Evolutionary conservation across 2,329 filamentous ascomycete species (phyloP), one percentile per base, ranked within the genome.

Genomic region (Gremmenia infestans): DNA sequence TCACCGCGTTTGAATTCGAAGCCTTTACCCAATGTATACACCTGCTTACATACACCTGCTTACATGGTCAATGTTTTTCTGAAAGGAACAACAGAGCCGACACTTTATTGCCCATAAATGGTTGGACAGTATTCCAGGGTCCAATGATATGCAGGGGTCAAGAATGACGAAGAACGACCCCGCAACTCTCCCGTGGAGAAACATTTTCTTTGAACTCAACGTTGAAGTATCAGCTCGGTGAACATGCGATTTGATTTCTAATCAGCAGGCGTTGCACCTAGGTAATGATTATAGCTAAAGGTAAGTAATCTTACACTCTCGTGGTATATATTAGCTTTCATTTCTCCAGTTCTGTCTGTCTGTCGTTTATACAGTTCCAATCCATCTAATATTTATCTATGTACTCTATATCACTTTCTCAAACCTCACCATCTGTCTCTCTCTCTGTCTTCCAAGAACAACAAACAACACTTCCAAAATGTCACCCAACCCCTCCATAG

Each of bases 401-500:
- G n/a, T n/a, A n/a, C n/a, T 43, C 17, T 43, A 9, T 43, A 14
- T 17, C 4, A 25, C 25, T 43, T 43, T 19, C 40, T 1, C 40
- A 43, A 9, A n/a, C n/a, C 40, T 1, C 17, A 17, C 15, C 40
- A 43, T 22, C 19, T 19, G 19, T 19, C 17, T 43, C 40, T 43
- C 17, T 43, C 2, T 17, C 11, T 14, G 23, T n/a, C 17, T 12
- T 2, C 40, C 19, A 19, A 43, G 17, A 39, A 39, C 11, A n/a
- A 39, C 9, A 39, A 15, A 37, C 35, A 37, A 37, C 9, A 37
- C n/a, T 8, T 22, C 8, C 47, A 37, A 17, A 25, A 48, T 50
- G 49, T 42, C 55, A 12, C 12, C 48, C 32, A 58, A 60, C 49
- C 50, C 59, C 14, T 52, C 63, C 35, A 63, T 65, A 17, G 47